phyloP scores from a whole-genome alignment of 177 flowering plant genomes.

The Vitis hybrid region DNA sequence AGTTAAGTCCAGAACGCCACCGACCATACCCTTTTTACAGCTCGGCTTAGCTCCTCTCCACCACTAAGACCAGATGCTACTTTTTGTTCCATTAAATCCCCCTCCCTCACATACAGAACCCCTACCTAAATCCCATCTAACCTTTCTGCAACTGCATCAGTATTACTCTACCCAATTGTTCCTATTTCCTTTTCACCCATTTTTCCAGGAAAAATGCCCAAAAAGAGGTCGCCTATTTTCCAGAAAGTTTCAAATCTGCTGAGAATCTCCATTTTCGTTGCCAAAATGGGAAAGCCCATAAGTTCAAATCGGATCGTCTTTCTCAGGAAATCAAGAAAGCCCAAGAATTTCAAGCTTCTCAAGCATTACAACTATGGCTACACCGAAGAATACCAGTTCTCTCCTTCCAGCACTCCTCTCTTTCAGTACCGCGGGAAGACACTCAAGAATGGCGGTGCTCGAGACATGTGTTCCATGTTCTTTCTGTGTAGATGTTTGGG shows the following conservation, averaged over 20 bases:
- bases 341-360: constrained; percentile 37
- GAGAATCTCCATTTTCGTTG: constrained; percentile 32
- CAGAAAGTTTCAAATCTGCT: constrained; percentile 40
- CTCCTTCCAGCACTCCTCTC: constrained; percentile 60
- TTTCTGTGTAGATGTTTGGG: constrained; percentile 33
- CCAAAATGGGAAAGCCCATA: constrained; percentile 41
- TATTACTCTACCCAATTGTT: background rate
- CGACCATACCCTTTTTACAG: constrained; percentile 28
- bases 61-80: background rate
- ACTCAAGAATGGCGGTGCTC: constrained; percentile 13
- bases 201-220: constrained; percentile 30
- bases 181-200: background rate
- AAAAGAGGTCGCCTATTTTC: constrained; percentile 31
- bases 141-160: background rate
- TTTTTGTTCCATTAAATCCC: constrained; percentile 9
- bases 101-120: background rate
- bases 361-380: constrained; percentile 39
- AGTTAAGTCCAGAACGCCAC: constrained; percentile 15
- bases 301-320: constrained; percentile 29
- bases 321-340: constrained; percentile 35
- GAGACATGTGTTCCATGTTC: constrained; percentile 24
- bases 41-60: constrained; percentile 13
- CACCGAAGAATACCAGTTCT: constrained; percentile 50
- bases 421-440: constrained; percentile 22
- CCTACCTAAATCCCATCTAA: background rate